phyloP scores from a whole-genome alignment of 352 stramenopile genomes.

The Pythium inflatum region DNA sequence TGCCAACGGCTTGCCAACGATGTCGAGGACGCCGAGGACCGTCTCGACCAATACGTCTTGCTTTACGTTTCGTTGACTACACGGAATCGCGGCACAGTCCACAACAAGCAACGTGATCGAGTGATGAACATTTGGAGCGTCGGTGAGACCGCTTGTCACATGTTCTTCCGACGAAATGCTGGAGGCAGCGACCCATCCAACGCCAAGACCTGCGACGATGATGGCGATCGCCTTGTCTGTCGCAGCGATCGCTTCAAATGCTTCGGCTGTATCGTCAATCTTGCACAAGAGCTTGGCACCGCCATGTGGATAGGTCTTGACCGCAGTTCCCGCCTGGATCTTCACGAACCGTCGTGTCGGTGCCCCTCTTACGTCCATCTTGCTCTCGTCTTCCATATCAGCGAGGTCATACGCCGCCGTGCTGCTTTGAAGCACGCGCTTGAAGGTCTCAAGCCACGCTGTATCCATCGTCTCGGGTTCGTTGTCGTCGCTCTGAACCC shows the following conservation, averaged over 20 bases:
- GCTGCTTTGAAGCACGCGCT: conserved; percentile 4
- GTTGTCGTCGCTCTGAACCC: background rate
- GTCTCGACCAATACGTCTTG: too few relatives aligned
- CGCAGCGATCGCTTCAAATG: background rate
- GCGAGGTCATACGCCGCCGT: conserved; percentile 5
- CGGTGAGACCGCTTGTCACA: background rate
- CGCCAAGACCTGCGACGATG: background rate
- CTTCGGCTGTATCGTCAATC: background rate
- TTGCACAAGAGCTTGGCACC: background rate
- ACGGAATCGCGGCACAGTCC: background rate
- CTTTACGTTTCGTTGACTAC: background rate
- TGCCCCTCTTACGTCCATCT: background rate
- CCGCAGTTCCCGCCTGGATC: background rate
- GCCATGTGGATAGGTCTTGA: background rate
- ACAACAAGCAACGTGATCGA: background rate
- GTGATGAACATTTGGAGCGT: too few relatives aligned
- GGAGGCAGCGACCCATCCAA: background rate
- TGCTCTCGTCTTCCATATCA: conserved; percentile 26
- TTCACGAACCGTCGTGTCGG: background rate
- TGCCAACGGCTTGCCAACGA: background rate
- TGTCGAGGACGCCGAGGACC: background rate
- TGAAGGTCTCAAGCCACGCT: conserved; percentile 10
- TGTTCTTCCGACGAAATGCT: background rate
- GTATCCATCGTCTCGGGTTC: background rate
- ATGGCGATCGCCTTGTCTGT: background rate